phyloP scores from a whole-genome alignment of 2,329 filamentous ascomycete species.

The Leptographium lundbergii region DNA sequence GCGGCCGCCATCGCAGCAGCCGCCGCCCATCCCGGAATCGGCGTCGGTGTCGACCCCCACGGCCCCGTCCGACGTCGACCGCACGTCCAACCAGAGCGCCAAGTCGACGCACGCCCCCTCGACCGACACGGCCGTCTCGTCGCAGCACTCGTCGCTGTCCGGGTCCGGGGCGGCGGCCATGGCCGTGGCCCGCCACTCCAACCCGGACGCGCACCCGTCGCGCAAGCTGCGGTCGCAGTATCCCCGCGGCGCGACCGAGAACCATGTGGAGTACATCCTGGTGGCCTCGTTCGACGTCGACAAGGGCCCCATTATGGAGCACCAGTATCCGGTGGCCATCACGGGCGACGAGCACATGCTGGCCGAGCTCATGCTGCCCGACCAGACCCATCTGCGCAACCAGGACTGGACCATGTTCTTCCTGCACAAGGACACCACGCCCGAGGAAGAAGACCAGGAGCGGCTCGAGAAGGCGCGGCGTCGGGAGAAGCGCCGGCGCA shows the following conservation, averaged over 20 bases:
- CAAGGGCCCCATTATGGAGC: constrained; percentile 92
- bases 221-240: constrained; percentile 61
- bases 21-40: constrained; percentile 21
- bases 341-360: constrained; percentile 97
- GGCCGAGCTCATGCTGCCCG: constrained; percentile 94
- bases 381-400: constrained; percentile 86
- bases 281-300: constrained; percentile 97
- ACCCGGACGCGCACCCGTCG: constrained; percentile 36
- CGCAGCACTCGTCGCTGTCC: constrained; percentile 49
- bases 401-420: constrained; percentile 99
- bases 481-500: constrained; percentile 34
- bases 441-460: constrained; percentile 69
- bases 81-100: constrained; percentile 44
- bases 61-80: constrained; percentile 35
- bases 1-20: neutral
- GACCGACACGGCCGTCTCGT: constrained; percentile 39
- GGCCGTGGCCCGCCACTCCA: constrained; percentile 25
- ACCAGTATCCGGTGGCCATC: constrained; percentile 90
- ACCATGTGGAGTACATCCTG: constrained; percentile 97
- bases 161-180: constrained; percentile 10
- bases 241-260: constrained; percentile 60
- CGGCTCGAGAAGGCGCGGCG: constrained; percentile 42
- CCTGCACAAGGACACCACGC: constrained; percentile 83
- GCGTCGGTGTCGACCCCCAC: constrained; percentile 41
- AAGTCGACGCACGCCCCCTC: constrained; percentile 46